Base-by-base conservation (phyloP, 768 basidiomycete genomes). In the Strobilomyces dryophilus region DNA sequence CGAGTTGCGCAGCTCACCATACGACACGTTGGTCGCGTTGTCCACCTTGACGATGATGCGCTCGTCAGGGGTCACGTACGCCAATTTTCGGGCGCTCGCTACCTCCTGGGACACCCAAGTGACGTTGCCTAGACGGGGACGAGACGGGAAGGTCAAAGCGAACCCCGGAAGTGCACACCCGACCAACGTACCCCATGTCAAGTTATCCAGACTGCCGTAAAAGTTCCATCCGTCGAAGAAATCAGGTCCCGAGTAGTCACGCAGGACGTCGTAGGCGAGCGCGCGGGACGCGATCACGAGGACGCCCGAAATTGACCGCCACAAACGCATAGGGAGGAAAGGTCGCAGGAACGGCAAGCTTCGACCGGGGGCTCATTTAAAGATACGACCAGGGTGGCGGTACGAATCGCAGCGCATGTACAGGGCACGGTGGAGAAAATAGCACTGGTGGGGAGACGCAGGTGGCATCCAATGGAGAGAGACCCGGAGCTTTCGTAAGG, bases 31-130 rank as follows among this genome's bases (percentile, higher is more conserved):
- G 11, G 81, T 81, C 8, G 71, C 68, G 62, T 89, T 89, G 73
- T 92, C 89, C 7, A 92, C 89, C 60, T 78, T 82, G 45, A 93
- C 73, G 55, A 93, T 76, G 6, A 83, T 84, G 51, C 84, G 80
- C 8, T 86, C 83, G 1, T 76, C 76, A 40, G 61, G 60, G 56
- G 86, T 84, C 57, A 87, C 65, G 60, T 79, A 88, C 5, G 82
- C 81, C 18, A 91, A 73, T 1, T 73, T 61, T 54, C 79, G 72
- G 8, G 72, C 64, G 11, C 69, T 66, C 1, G 84, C 85, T 20
- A 73, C 71, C 2, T 72, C 66, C 49, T 72, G 63, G 58, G 77
- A 75, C 17, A 83, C 71, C 73, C 78, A 89, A 39, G 79, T 80
- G 17, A 81, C 83, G 59, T 87, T 81, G 36, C 86, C 87, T 84